Evolutionary conservation across 1,139 yeast genomes (phyloP).

Genomic region (Schizosaccharomyces versatilis): DNA sequence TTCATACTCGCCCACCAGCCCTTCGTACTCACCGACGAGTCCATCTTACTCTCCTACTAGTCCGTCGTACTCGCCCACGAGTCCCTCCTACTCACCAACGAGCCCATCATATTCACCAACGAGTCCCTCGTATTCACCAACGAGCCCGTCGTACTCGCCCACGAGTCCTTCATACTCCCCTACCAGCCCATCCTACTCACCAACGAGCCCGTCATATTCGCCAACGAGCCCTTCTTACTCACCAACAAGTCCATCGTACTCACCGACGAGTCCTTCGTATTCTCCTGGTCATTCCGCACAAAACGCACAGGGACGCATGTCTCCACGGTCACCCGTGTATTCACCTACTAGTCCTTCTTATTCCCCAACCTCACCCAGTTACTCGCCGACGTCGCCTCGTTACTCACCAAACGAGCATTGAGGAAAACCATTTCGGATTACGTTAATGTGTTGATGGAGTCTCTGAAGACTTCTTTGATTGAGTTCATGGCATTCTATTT

Average conservation of each 20-base stretch:
- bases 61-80: constrained; percentile 40
- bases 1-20: constrained; percentile 41
- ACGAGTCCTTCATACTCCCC: constrained; percentile 51
- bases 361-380: constrained; percentile 36
- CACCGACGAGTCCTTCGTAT: constrained; percentile 43
- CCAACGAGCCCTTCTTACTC: constrained; percentile 44
- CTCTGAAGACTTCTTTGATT: constrained; percentile 30
- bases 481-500: no score
- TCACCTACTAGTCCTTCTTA: constrained; percentile 40
- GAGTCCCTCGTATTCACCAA: constrained; percentile 46
- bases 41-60: constrained; percentile 41
- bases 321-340: constrained; percentile 41
- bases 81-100: constrained; percentile 37
- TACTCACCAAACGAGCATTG: constrained; percentile 26
- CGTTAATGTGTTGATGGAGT: constrained; percentile 37
- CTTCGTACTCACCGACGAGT: constrained; percentile 33
- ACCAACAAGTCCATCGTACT: constrained; percentile 35
- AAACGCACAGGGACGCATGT: constrained; percentile 18
- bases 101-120: constrained; percentile 37
- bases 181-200: constrained; percentile 45
- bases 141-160: constrained; percentile 35
- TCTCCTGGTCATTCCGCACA: constrained; percentile 34
- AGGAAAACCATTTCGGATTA: constrained; percentile 27
- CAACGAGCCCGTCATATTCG: constrained; percentile 47
- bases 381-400: constrained; percentile 46